These are phyloP conservation scores for Pseudopyrenochaeta lycopersici DNA, from an alignment of 2,329 filamentous ascomycete species.

Conservation along the genomic window DNA sequence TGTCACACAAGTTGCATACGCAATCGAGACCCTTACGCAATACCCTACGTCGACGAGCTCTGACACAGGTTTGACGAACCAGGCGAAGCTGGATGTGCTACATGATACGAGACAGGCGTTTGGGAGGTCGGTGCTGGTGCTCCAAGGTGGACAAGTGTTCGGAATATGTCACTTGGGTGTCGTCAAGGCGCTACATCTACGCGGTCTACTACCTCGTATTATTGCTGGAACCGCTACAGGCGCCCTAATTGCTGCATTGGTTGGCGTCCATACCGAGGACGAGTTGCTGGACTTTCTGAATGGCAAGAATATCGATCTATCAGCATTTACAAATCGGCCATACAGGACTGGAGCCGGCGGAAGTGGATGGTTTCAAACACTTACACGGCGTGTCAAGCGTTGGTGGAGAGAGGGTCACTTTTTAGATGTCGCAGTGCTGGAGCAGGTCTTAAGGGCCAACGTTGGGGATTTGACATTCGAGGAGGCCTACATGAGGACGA, in stretches of 20 bases:
- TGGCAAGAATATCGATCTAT: constrained; percentile 82
- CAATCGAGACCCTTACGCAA: constrained; percentile 77
- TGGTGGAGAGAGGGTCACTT: constrained; percentile 83
- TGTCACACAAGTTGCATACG: constrained; percentile 81
- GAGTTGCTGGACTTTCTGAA: constrained; percentile 80
- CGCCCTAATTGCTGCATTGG: constrained; percentile 86
- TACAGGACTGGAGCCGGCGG: constrained; percentile 31
- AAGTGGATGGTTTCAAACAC: constrained; percentile 60
- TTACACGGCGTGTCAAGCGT: constrained; percentile 71
- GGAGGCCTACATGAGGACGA: constrained; percentile 87
- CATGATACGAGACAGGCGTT: constrained; percentile 90
- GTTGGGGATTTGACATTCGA: constrained; percentile 92
- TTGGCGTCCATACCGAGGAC: constrained; percentile 86
- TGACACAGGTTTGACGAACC: constrained; percentile 67
- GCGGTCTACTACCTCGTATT: constrained; percentile 84
- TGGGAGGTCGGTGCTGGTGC: constrained; percentile 82
- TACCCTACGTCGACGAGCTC: constrained; percentile 65
- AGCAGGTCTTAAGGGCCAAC: constrained; percentile 84
- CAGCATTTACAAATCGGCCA: constrained; percentile 70
- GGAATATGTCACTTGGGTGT: constrained; percentile 90
- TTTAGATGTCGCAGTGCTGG: constrained; percentile 81
- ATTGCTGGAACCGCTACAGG: constrained; percentile 92
- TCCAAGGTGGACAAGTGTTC: constrained; percentile 92
- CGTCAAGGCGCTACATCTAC: constrained; percentile 83
- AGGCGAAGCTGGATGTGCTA: constrained; percentile 84